Evolutionary conservation across 192 early-diverging fungal genomes (phyloP).

Genomic region (Coemansia sp.): DNA sequence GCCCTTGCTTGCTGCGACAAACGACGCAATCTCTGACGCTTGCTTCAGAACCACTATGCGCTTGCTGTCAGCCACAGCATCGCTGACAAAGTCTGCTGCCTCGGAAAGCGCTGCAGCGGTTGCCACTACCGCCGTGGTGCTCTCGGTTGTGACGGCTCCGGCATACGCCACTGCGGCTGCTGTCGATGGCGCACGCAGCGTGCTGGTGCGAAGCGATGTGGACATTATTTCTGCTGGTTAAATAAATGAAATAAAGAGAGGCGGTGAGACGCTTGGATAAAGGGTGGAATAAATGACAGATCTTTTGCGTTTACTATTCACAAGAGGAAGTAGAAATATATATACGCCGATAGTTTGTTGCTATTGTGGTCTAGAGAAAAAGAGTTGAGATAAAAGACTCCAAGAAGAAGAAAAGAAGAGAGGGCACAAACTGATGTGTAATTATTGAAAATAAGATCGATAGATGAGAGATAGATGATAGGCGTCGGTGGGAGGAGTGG

Average conservation of each 20-base stretch:
- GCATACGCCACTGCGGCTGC: slow-evolving; percentile 41
- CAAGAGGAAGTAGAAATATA: slow-evolving; percentile 5
- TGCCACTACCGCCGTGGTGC: slow-evolving; percentile 22
- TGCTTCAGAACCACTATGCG: slow-evolving; percentile 19
- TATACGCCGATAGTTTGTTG: not conserved
- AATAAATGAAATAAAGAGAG: not conserved
- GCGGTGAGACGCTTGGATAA: too few relatives aligned
- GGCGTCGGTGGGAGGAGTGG: too few relatives aligned
- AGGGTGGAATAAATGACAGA: too few relatives aligned
- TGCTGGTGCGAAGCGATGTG: slow-evolving; percentile 18
- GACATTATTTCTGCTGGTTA: slow-evolving; percentile 12
- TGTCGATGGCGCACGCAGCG: slow-evolving; percentile 21
- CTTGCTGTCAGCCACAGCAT: not conserved
- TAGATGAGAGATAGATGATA: too few relatives aligned
- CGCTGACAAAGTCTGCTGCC: slow-evolving; percentile 15
- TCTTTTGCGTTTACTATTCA: not conserved
- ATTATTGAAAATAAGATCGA: too few relatives aligned
- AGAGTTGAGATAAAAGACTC: not conserved
- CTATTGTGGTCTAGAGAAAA: not conserved
- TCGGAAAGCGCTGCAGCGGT: not conserved
- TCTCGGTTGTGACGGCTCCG: slow-evolving; percentile 15
- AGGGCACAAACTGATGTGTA: too few relatives aligned
- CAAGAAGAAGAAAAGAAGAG: not conserved
- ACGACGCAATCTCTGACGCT: slow-evolving; percentile 19
- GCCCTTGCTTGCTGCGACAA: slow-evolving; percentile 7